Percentiles rank a stretch among this genome's conserved stretches.
Conservation (phyloP, 768 basidiomycete genomes). For the Tremella fuciformis region DNA sequence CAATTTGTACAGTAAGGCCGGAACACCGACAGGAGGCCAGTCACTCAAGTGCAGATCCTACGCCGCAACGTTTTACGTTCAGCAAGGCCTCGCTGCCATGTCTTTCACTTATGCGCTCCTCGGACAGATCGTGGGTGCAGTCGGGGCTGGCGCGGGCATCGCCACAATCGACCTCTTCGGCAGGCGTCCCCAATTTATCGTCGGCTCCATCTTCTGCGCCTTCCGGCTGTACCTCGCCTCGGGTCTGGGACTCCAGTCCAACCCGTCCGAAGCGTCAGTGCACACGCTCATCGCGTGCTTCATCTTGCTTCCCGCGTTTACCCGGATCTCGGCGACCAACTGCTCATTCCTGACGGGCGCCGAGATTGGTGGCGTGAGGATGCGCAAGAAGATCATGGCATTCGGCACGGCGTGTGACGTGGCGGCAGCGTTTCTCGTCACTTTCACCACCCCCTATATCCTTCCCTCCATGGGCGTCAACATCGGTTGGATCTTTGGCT, state of each 20-base stretch:
- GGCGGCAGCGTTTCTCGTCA: constrained; percentile 14
- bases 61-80: constrained; percentile 10
- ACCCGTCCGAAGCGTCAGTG: constrained; percentile 6
- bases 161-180: constrained; percentile 14
- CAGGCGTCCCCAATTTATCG: constrained; percentile 14
- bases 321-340: constrained; percentile 13
- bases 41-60: too few relatives aligned
- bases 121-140: constrained; percentile 9
- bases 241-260: background rate
- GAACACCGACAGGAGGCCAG: too few relatives aligned
- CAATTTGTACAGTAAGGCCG: constrained; percentile 23
- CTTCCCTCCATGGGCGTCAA: constrained; percentile 5
- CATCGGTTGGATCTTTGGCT: constrained; percentile 16
- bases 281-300: constrained; percentile 16
- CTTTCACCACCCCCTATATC: constrained; percentile 21
- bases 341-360: constrained; percentile 16
- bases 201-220: constrained; percentile 7
- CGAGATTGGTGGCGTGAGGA: constrained; percentile 26
- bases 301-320: constrained; percentile 16
- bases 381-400: constrained; percentile 26
- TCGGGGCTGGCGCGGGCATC: constrained; percentile 13
- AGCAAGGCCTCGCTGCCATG: constrained; percentile 15
- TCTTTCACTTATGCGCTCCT: constrained; percentile 19
- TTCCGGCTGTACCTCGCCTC: constrained; percentile 14
- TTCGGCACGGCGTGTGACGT: constrained; percentile 15